Evolutionary conservation across 1,139 yeast genomes (phyloP), one percentile per base, ranked within the genome.

Genomic region (Candida neerlandica): DNA sequence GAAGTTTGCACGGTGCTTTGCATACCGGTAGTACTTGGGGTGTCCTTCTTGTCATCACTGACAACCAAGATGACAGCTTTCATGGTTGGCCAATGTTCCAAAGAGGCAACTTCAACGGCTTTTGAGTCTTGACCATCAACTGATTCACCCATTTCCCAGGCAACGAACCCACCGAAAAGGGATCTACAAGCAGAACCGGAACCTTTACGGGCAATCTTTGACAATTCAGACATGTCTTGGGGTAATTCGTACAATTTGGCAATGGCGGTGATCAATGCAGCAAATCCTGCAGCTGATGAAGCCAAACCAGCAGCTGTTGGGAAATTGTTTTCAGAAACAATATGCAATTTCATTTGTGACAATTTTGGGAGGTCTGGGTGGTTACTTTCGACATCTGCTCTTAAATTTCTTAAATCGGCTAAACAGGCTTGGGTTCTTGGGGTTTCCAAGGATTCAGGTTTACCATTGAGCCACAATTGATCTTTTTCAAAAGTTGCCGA

Each of bases 261-360:
- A 62, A 94, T 82, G 26, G 97, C 91, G 44, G 82, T 82, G 30
- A 94, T 96, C 56, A 94, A 78, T 4, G 99, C 99, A 45, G 99
- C 97, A 69, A 91, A 92, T 0, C 99, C 99, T 10, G 98, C 97
- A 10, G 99, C 99, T 7, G 96, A 88, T 0, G 97, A 90, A 0
- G 99, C 99, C 58, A 94, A 80, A 2, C 99, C 99, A 14, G 99
- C 99, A 37, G 99, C 99, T 23, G 99, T 94, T 46, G 99, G 99
- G 78, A 94, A 94, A 71, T 95, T 95, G 75, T 94, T 94, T 66
- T 90, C 96, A 18, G 96, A 86, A 5, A 89, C 96, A 59, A 94
- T 88, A 62, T 86, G 92, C 52, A 94, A 75, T 50, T 80, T 78
- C 79, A 79, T 84, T 27, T 74, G 60, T 40, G 96, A 80, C 57